A percentile compares a stretch with the other conserved stretches of the same genome.
phyloP scores from a whole-genome alignment of 441 rosid genomes.

The Brassica hybrid region DNA sequence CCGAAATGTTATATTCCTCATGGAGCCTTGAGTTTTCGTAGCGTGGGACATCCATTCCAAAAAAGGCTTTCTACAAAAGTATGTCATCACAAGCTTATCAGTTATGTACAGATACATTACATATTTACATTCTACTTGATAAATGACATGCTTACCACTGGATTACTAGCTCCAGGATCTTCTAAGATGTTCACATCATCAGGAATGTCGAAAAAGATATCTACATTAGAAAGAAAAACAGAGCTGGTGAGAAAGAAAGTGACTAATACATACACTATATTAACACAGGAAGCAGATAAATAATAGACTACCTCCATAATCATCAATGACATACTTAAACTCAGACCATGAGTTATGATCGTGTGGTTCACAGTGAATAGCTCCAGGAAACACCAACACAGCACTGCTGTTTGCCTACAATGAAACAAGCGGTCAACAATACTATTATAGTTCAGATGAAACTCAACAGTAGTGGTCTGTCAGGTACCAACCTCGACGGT shows the following conservation, averaged over 20 bases:
- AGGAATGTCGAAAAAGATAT: constrained; percentile 79
- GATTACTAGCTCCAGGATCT: constrained; percentile 87
- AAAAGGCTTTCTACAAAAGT: constrained; percentile 69
- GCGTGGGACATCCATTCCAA: constrained; percentile 78
- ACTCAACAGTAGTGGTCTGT: constrained; percentile 4
- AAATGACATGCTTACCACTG: constrained; percentile 63
- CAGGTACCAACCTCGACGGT: constrained; percentile 68
- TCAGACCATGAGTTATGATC: constrained; percentile 87
- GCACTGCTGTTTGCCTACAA: constrained; percentile 70
- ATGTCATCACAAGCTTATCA: neutral
- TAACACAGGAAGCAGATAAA: neutral
- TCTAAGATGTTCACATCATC: constrained; percentile 75
- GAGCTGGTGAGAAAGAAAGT: constrained; percentile 29
- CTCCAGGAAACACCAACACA: constrained; percentile 83
- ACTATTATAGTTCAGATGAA: neutral
- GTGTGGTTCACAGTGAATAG: constrained; percentile 84
- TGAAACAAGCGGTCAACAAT: neutral
- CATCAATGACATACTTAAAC: constrained; percentile 78
- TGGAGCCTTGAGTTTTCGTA: constrained; percentile 59
- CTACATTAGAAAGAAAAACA: constrained; percentile 45
- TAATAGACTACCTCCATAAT: constrained; percentile 76
- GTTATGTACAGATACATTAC: too few species aligned
- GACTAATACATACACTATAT: neutral
- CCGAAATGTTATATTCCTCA: constrained; percentile 57
- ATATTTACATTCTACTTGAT: constrained; percentile 1